Evolutionary conservation across 2,329 filamentous ascomycete genomes (phyloP).

Genomic region (Beauveria caledonica): DNA sequence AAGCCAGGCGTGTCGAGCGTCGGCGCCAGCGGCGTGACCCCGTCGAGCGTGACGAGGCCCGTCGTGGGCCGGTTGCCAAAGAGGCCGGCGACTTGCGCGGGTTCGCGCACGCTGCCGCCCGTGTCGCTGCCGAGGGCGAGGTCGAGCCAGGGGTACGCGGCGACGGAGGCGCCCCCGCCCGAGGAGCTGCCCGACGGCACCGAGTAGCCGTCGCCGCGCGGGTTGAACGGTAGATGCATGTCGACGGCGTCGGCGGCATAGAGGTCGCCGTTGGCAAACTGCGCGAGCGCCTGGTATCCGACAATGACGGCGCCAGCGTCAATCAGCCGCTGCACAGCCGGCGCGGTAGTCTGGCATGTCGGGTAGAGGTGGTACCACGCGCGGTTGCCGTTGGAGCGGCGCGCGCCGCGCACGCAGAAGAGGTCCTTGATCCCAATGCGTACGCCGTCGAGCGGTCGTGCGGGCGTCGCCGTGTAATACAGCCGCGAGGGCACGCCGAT

Average conservation of each 20-base stretch:
- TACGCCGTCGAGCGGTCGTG: slow-evolving; percentile 48
- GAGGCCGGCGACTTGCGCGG: slow-evolving; percentile 11
- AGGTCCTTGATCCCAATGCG: slow-evolving; percentile 40
- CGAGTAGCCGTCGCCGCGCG: slow-evolving; percentile 19
- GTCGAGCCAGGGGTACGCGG: slow-evolving; percentile 19
- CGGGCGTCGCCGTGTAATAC: slow-evolving; percentile 43
- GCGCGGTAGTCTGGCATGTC: slow-evolving; percentile 35
- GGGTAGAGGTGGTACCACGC: slow-evolving; percentile 47
- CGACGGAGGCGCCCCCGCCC: slow-evolving; percentile 17
- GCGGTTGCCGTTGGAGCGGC: slow-evolving; percentile 43
- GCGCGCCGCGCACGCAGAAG: slow-evolving; percentile 42
- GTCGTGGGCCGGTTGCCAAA: slow-evolving; percentile 14
- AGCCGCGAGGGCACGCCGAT: slow-evolving; percentile 51
- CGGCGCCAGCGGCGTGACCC: slow-evolving; percentile 11
- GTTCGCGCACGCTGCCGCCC: slow-evolving; percentile 15
- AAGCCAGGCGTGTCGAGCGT: slow-evolving; percentile 14
- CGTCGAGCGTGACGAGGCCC: slow-evolving; percentile 10
- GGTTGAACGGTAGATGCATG: slow-evolving; percentile 17
- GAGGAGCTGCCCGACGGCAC: slow-evolving; percentile 15
- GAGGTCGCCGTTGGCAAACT: slow-evolving; percentile 30
- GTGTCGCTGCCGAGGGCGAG: slow-evolving; percentile 17
- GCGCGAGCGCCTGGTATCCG: slow-evolving; percentile 33
- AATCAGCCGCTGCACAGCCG: slow-evolving; percentile 45
- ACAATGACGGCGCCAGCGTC: slow-evolving; percentile 44
- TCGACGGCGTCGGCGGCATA: slow-evolving; percentile 36